Percentiles rank a stretch among this genome's conserved stretches.
These are phyloP conservation scores for Pinus albicaulis DNA, from an alignment of 75 land plant genomes.

Conservation along the genomic window DNA sequence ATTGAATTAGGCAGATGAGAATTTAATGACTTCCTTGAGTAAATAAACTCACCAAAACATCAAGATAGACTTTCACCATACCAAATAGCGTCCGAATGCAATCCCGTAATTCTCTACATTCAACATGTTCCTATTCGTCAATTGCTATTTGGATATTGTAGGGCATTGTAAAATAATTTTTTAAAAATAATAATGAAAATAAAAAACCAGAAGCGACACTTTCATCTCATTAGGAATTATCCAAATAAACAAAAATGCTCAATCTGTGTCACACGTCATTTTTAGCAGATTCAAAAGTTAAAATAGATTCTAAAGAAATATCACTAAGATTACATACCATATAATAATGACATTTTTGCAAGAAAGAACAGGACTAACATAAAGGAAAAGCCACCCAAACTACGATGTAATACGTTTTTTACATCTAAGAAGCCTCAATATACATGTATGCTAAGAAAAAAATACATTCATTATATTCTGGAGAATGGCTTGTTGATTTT, in stretches of 20 bases:
- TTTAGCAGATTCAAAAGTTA: background rate
- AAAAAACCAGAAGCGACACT: background rate
- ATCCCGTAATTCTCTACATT: constrained; percentile 57
- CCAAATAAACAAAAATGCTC: background rate
- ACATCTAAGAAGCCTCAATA: background rate
- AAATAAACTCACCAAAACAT: constrained; percentile 57
- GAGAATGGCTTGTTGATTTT: too few relatives aligned
- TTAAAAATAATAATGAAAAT: background rate
- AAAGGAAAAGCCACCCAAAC: background rate
- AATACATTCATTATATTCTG: too few relatives aligned
- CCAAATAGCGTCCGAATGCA: constrained; percentile 62
- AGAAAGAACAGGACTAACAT: background rate
- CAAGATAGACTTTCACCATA: constrained; percentile 62
- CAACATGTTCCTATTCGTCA: background rate
- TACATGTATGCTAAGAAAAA: too few relatives aligned
- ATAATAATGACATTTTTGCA: background rate
- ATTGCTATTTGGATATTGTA: background rate
- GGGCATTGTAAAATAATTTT: background rate
- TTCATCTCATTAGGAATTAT: background rate
- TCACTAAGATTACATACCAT: background rate
- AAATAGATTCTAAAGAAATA: background rate
- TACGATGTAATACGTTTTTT: background rate
- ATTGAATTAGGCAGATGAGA: background rate
- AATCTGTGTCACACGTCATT: background rate
- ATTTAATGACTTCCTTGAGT: background rate